Evolutionary conservation across 176 grass and related monocot genomes (phyloP).

Genomic region (Coix lacrymajobi): DNA sequence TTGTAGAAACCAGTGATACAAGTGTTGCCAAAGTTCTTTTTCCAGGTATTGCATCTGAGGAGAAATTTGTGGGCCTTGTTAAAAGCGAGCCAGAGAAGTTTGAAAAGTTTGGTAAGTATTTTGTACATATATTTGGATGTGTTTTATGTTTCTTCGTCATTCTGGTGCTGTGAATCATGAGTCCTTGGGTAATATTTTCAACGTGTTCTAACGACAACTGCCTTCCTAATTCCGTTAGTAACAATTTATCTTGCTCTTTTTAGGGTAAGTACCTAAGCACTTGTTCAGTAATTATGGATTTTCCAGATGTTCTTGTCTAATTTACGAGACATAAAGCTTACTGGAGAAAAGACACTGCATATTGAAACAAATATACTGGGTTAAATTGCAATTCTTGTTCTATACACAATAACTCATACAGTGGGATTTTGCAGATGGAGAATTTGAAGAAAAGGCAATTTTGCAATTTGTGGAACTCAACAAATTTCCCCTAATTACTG

Average conservation of each 20-base stretch:
- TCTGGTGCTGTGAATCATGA: not conserved
- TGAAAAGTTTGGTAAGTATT: conserved; percentile 76
- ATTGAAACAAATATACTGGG: not conserved
- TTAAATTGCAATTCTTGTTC: conserved; percentile 5
- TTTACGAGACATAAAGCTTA: not conserved
- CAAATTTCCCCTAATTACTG: conserved; percentile 81
- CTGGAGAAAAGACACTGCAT: not conserved
- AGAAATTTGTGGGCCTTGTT: conserved; percentile 79
- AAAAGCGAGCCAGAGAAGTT: conserved; percentile 76
- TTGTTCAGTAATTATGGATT: not conserved
- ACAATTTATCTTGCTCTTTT: not conserved
- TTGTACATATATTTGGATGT: not conserved
- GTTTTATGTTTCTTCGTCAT: not conserved
- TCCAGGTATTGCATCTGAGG: conserved; percentile 51
- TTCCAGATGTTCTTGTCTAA: not conserved
- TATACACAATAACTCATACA: not conserved
- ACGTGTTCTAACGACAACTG: not conserved
- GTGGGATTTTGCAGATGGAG: conserved; percentile 55
- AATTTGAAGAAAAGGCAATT: conserved; percentile 73
- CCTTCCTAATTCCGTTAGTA: not conserved
- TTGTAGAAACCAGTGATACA: conserved; percentile 77
- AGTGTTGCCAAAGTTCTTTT: conserved; percentile 70
- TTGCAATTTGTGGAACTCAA: conserved; percentile 75
- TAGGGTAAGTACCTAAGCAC: not conserved
- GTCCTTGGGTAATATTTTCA: not conserved